phyloP scores from a whole-genome alignment of 371 early-diverging fungal genomes.

The Mortierella sp. region DNA sequence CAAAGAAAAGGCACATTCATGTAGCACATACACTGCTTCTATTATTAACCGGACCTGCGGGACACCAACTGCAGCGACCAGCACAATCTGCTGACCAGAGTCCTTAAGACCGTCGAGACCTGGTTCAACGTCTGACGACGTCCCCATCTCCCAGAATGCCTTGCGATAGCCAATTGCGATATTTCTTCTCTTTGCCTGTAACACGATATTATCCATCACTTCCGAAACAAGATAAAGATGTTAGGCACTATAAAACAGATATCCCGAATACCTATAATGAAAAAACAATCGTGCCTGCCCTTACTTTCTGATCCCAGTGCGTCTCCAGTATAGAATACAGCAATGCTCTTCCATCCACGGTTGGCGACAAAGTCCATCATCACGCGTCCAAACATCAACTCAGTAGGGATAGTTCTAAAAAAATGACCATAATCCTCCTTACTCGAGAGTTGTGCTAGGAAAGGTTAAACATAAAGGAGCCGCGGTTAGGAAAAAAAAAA shows the following conservation, averaged over 20 bases:
- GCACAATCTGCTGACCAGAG: constrained; percentile 62
- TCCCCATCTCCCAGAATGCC: constrained; percentile 64
- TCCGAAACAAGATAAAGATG: neutral
- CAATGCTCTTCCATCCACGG: constrained; percentile 67
- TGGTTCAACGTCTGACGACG: constrained; percentile 61
- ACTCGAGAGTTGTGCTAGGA: constrained; percentile 66
- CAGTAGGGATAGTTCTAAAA: constrained; percentile 71
- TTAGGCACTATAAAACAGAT: neutral
- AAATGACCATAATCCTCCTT: constrained; percentile 70
- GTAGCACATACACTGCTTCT: constrained; percentile 47
- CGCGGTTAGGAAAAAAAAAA: neutral
- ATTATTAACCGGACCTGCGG: constrained; percentile 57
- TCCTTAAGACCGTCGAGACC: constrained; percentile 59
- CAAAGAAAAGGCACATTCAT: neutral
- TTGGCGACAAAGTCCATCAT: constrained; percentile 64
- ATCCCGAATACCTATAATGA: neutral
- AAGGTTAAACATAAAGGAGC: neutral
- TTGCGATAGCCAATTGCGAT: constrained; percentile 61
- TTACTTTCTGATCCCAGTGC: constrained; percentile 67
- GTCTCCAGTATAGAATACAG: constrained; percentile 66
- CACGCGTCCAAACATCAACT: constrained; percentile 66
- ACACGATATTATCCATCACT: constrained; percentile 65
- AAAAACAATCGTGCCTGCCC: neutral
- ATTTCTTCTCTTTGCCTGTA: constrained; percentile 61
- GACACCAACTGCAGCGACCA: constrained; percentile 64